These are phyloP conservation scores for Cucurbita argyrosperma DNA, from an alignment of 306 rosid species.

Conservation along the genomic window DNA sequence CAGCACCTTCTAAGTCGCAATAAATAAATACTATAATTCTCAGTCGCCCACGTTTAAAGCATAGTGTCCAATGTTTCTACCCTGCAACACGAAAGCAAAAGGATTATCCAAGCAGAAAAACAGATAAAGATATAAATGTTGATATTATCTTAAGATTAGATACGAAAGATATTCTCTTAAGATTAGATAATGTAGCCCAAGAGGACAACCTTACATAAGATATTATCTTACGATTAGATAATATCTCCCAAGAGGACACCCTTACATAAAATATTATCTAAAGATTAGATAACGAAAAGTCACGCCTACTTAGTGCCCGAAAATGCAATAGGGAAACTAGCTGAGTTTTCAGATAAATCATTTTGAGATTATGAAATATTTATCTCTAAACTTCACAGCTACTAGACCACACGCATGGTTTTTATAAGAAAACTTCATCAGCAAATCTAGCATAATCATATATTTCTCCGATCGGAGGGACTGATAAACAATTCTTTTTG, in stretches of 20 bases:
- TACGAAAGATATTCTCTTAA: no score
- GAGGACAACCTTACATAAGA: background rate
- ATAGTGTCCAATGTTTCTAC: constrained; percentile 59
- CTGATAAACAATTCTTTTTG: no score
- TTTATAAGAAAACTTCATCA: no score
- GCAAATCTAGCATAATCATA: background rate
- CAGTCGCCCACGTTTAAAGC: constrained; percentile 44
- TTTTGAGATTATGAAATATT: no score
- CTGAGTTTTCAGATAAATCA: no score
- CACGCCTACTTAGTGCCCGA: no score
- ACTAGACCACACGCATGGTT: no score
- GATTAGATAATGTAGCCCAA: background rate
- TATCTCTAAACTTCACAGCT: no score
- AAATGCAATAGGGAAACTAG: no score
- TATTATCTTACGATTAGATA: background rate
- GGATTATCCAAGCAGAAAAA: background rate
- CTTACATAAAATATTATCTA: no score
- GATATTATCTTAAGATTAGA: background rate
- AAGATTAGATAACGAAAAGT: no score
- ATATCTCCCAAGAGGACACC: no score
- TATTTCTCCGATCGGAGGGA: background rate
- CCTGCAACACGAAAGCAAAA: constrained; percentile 28
- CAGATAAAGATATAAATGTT: background rate
- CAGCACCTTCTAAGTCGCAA: background rate
- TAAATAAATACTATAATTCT: constrained; percentile 11